These are phyloP conservation scores for Solanum chilense DNA, from an alignment of 257 asterid species.

Conservation along the genomic window DNA sequence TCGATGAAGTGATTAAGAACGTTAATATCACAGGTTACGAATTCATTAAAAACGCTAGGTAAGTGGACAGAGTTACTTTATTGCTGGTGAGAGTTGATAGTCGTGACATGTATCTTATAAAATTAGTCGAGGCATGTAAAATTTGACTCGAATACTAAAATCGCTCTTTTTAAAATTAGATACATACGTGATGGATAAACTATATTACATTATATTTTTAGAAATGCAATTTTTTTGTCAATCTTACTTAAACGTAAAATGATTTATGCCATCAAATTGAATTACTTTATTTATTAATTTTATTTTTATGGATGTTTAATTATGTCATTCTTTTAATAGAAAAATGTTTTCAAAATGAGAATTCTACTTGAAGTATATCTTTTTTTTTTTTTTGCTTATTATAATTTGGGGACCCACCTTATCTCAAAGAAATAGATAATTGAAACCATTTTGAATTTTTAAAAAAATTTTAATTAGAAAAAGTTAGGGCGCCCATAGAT, in stretches of 20 bases:
- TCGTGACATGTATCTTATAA: not conserved
- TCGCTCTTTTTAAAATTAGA: too few species aligned
- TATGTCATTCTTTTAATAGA: not conserved
- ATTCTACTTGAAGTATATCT: not conserved
- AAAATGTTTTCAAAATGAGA: not conserved
- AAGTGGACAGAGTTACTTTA: not conserved
- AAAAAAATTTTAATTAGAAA: not conserved
- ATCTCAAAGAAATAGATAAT: not conserved
- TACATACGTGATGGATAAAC: accelerated
- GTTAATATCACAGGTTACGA: too few species aligned
- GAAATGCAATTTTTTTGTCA: not conserved
- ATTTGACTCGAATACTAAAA: accelerated
- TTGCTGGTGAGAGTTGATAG: accelerated
- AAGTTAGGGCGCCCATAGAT: not conserved
- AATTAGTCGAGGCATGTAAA: too few species aligned
- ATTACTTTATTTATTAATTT: not conserved
- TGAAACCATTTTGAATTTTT: not conserved
- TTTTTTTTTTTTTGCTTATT: not conserved
- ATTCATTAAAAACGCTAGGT: not conserved
- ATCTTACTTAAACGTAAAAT: too few species aligned
- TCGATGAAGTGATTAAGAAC: not conserved
- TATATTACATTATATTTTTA: not conserved
- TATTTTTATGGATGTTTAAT: not conserved
- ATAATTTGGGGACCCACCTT: not conserved
- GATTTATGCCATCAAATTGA: not conserved